Conservation (phyloP, 495 filamentous ascomycete species). For the Neurospora sp. region DNA sequence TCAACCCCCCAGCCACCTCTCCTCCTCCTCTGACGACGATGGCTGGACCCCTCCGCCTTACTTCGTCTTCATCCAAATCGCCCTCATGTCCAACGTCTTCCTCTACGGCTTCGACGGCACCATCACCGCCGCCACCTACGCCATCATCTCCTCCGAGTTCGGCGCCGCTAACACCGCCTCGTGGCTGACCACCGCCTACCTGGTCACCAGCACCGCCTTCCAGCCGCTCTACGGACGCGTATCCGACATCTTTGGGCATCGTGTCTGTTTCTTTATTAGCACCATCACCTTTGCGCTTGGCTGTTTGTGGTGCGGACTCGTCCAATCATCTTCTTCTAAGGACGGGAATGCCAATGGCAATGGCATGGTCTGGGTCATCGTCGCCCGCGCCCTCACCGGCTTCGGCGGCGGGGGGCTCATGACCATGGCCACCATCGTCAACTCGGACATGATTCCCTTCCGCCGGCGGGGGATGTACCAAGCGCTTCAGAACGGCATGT, state of each 20-base stretch:
- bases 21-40: conserved; percentile 20
- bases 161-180: conserved; percentile 40
- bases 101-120: conserved; percentile 57
- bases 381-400: conserved; percentile 40
- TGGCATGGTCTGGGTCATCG: conserved; percentile 32
- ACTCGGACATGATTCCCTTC: conserved; percentile 57
- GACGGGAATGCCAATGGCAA: conserved; percentile 5
- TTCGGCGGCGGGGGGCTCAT: conserved; percentile 52
- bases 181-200: conserved; percentile 68
- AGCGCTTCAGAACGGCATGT: conserved; percentile 50
- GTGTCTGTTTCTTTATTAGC: conserved; percentile 39
- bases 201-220: conserved; percentile 65
- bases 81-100: conserved; percentile 58
- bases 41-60: conserved; percentile 26
- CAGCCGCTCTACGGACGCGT: conserved; percentile 37
- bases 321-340: conserved; percentile 1
- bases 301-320: conserved; percentile 38
- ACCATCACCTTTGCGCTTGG: conserved; percentile 36
- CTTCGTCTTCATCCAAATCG: conserved; percentile 39
- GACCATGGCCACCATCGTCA: conserved; percentile 58
- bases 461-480: conserved; percentile 56
- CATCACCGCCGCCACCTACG: conserved; percentile 56
- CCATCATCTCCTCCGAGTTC: conserved; percentile 50
- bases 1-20: conserved; percentile 32
- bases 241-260: conserved; percentile 44